phyloP scores from a whole-genome alignment of 495 filamentous ascomycete species.

The Aspergillus cristatus region DNA sequence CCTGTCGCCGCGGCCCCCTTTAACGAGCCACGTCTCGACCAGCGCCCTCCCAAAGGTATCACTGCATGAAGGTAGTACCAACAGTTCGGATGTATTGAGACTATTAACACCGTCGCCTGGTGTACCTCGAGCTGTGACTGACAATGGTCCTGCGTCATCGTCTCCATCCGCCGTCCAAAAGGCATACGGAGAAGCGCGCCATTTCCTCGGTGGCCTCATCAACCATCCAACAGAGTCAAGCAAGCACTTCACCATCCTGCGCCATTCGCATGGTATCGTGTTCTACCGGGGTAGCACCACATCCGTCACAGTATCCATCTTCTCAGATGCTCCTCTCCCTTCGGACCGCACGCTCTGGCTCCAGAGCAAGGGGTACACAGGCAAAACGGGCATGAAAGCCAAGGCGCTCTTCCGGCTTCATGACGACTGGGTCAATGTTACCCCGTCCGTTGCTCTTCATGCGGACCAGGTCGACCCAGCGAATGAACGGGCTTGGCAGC shows the following conservation, averaged over 20 bases:
- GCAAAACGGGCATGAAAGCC: slow-evolving; percentile 57
- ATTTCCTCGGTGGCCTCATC: slow-evolving; percentile 56
- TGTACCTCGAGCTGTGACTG: background rate
- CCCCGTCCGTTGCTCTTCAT: slow-evolving; percentile 40
- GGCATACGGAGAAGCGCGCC: slow-evolving; percentile 46
- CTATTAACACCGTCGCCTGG: background rate
- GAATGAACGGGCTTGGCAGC: slow-evolving; percentile 56
- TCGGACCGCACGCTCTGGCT: slow-evolving; percentile 52
- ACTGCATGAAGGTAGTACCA: slow-evolving; percentile 13
- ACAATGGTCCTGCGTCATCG: slow-evolving; percentile 2
- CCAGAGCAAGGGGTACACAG: slow-evolving; percentile 57
- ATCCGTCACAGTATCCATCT: slow-evolving; percentile 51
- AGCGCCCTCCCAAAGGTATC: slow-evolving; percentile 1
- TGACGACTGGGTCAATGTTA: slow-evolving; percentile 55
- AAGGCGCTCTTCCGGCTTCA: slow-evolving; percentile 49
- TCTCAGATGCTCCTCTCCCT: slow-evolving; percentile 48
- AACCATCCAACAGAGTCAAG: slow-evolving; percentile 53
- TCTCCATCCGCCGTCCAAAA: slow-evolving; percentile 19
- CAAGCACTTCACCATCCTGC: slow-evolving; percentile 57
- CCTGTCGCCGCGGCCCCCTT: slow-evolving; percentile 14
- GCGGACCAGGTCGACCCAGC: slow-evolving; percentile 34
- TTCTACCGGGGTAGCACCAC: slow-evolving; percentile 56
- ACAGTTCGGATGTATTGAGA: background rate
- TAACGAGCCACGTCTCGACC: background rate
- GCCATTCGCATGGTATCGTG: slow-evolving; percentile 53